Base-by-base conservation (phyloP, 305 asterid genomes). In the Euphrasia arctica region DNA sequence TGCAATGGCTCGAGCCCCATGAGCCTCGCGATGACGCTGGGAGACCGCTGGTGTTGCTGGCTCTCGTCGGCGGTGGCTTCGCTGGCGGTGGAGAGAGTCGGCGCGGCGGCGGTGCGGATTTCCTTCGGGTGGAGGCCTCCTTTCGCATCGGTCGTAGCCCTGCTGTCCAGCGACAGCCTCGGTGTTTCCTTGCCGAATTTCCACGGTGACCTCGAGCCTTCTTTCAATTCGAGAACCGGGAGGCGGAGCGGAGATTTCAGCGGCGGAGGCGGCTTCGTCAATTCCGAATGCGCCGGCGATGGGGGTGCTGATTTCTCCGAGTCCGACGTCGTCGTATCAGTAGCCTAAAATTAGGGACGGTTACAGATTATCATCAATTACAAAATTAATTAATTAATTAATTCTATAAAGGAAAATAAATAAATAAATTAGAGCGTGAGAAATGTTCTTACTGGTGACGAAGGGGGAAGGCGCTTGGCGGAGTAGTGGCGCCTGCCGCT, bases 1-100 rank as follows among this genome's bases (percentile, higher is more conserved):
- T 87, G 85, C 75, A 89, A 68, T 3, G 88, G 91, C 72, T 90
- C 97, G 13, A 93, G 91, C 31, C 98, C 98, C 97, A 93, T 93
- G 62, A 93, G 91, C 81, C 91, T 82, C 9, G 97, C 98, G 63
- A 93, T 80, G 62, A 93, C 97, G 64, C 98, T 84, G 3, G 97
- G 89, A 15, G 95, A 90, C 42, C 91, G 43, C 9, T 39, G 81
- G 32, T 80, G 69, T 5, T 82, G 84, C 61, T 75, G 83, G 67
- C 74, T 70, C 0, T 81, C 89, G 15, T 70, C 79, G 1, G 70
- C 60, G 9, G 70, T 57, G 9, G 63, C 72, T 45, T 72, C 86
- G 25, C 70, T 67, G 4, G 72, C 68, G 14, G 81, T 12, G 51
- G 74, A 64, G n/a, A 77, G 55, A 62, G 45, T 32, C 14, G 87